Evolutionary conservation across 2,329 filamentous ascomycete species (phyloP), one percentile per base, ranked within the genome.

Genomic region (Fusarium transvaalense): DNA sequence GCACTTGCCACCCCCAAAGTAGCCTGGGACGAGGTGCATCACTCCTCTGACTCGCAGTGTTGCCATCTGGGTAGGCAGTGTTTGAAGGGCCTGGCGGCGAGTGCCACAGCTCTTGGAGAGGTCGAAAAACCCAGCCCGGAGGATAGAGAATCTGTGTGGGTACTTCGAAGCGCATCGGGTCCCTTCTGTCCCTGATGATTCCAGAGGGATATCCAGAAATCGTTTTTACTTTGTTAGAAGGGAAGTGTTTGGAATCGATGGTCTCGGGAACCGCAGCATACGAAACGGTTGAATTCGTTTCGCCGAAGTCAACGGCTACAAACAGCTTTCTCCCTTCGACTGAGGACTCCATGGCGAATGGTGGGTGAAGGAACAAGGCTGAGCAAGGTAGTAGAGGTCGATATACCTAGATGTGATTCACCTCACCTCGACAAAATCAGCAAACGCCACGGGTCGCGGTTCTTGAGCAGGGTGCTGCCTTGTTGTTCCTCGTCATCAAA

Each of bases 281-380:
- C 1, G 46, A 46, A 9, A 64, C 41, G 1, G 61, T 37, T 1
- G 61, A 52, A 1, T 50, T 45, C 0, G 61, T 64, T 5, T 55
- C 43, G 4, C 61, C 61, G n/a, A 64, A 47, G 42, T 64, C 61
- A 10, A 64, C 8, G 3, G 37, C 45, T 1, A 51, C 5, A 4
- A 50, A 14, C 17, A 37, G 34, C 13, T 14, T 37, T 4, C 5
- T 14, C 2, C 19, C 23, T 23, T 5, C 2, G 19, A 21, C 5
- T 15, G 19, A 8, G 12, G 3, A 14, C 6, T 9, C 19, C 34
- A 37, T 37, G 9, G 5, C 5, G 21, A 21, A 14, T 1, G 37
- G 19, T 6, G 8, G 37, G 13, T 23, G 12, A 21, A 23, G 6
- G 19, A 23, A n/a, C 10, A 9, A n/a, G 34, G 34, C n/a, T n/a